Percentiles rank a stretch among this genome's conserved stretches.
Conservation (phyloP, 345 rosid genomes). For the Corchorus capsularis region DNA sequence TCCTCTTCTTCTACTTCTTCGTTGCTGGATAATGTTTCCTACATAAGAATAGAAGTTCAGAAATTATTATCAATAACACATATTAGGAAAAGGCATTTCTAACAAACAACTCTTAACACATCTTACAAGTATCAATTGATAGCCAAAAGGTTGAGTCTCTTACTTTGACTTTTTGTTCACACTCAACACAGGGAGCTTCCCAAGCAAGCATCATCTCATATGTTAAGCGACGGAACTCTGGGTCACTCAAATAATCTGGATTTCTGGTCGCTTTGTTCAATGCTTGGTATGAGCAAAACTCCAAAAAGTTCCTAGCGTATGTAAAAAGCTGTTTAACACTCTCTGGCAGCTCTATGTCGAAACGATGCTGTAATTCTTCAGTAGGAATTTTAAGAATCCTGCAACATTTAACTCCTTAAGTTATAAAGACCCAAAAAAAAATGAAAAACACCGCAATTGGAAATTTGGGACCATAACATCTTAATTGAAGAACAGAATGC, state of each 20-base stretch:
- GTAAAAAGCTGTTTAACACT: constrained; percentile 66
- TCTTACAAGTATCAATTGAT: constrained; percentile 15
- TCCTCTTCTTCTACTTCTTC: constrained; percentile 71
- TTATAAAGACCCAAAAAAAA: too few relatives aligned
- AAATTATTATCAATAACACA: constrained; percentile 20
- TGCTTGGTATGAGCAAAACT: constrained; percentile 82
- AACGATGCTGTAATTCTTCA: constrained; percentile 68
- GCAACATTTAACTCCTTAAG: neutral
- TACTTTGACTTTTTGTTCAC: constrained; percentile 48
- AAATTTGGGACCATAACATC: neutral
- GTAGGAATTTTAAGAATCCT: constrained; percentile 72
- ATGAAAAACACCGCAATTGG: too few relatives aligned
- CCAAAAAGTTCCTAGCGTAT: constrained; percentile 72
- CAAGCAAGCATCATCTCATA: constrained; percentile 99
- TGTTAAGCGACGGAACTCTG: constrained; percentile 71
- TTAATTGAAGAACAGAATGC: neutral
- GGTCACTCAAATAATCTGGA: constrained; percentile 71
- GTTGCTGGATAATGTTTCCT: constrained; percentile 55
- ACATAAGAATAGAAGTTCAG: constrained; percentile 27
- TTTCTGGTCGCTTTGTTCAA: constrained; percentile 41
- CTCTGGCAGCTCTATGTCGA: constrained; percentile 76
- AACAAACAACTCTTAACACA: neutral
- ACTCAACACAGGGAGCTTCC: constrained; percentile 68
- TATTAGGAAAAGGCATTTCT: neutral
- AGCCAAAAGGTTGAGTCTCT: constrained; percentile 23